Evolutionary conservation across 192 early-diverging fungal genomes (phyloP).

Genomic region (Backusella westeae): DNA sequence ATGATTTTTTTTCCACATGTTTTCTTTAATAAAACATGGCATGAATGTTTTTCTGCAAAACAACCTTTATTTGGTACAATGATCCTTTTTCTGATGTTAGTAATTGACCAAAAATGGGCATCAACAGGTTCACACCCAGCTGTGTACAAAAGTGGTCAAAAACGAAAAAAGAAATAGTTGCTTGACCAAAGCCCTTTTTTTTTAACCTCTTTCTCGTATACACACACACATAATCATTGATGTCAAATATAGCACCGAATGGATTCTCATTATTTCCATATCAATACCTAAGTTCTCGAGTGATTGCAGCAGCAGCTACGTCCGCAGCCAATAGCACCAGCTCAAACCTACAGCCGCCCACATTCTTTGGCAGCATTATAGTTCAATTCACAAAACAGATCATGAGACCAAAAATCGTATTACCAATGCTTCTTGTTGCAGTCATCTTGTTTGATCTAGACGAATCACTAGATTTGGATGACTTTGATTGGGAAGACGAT

Average conservation of each 20-base stretch:
- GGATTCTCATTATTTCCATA: conserved; percentile 10
- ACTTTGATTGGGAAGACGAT: conserved; percentile 25
- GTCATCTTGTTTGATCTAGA: conserved; percentile 35
- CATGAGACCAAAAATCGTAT: conserved; percentile 21
- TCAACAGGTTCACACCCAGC: not conserved
- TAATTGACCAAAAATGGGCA: not conserved
- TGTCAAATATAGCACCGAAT: not conserved
- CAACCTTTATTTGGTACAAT: too few species aligned
- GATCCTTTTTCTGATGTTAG: not conserved
- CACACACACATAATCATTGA: not conserved
- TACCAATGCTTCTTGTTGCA: conserved; percentile 26
- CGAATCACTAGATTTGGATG: conserved; percentile 31
- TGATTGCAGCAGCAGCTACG: conserved; percentile 8
- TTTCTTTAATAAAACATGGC: too few species aligned
- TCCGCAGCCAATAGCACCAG: not conserved
- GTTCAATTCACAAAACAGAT: conserved; percentile 31
- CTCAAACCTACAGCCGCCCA: not conserved
- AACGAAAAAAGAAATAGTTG: not conserved
- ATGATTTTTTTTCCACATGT: too few species aligned
- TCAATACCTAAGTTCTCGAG: conserved; percentile 12
- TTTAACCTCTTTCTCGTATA: not conserved
- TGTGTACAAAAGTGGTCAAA: not conserved
- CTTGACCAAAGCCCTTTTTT: not conserved
- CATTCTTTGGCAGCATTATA: conserved; percentile 22
- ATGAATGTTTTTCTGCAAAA: too few species aligned